Percentiles rank a stretch among this genome's conserved stretches.
Evolutionary conservation across 495 filamentous ascomycete species (phyloP).

Genomic region (Aspergillus saccharolyticus): DNA sequence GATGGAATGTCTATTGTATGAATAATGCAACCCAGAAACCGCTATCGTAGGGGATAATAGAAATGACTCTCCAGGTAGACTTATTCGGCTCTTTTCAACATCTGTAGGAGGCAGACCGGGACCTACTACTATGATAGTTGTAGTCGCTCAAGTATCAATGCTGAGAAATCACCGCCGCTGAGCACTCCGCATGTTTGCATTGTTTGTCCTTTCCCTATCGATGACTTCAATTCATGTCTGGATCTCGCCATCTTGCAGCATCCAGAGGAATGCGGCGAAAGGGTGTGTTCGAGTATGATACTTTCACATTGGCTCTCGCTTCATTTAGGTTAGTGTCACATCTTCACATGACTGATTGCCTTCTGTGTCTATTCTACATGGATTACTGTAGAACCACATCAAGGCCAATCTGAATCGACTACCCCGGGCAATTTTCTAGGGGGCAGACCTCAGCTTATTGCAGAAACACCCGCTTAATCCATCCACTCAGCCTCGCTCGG

Average conservation of each 20-base stretch:
- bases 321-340: too few relatives aligned
- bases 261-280: background rate
- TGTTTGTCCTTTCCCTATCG: conserved; percentile 8
- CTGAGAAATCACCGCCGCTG: background rate
- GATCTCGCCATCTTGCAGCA: conserved; percentile 1
- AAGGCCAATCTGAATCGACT: background rate
- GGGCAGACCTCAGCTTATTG: background rate
- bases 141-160: background rate
- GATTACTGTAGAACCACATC: background rate
- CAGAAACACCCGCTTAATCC: background rate
- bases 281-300: background rate
- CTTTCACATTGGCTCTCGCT: too few relatives aligned
- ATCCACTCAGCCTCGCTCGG: background rate
- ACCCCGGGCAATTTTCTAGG: background rate
- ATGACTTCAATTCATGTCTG: background rate
- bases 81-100: background rate
- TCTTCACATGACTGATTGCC: background rate
- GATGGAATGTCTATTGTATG: background rate
- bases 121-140: background rate
- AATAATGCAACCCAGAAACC: background rate
- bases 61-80: background rate
- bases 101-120: background rate
- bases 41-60: too few relatives aligned
- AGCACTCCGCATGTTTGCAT: conserved; percentile 11
- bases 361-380: background rate